Base-by-base conservation (phyloP, 768 basidiomycete species). In the Suillus spraguei region DNA sequence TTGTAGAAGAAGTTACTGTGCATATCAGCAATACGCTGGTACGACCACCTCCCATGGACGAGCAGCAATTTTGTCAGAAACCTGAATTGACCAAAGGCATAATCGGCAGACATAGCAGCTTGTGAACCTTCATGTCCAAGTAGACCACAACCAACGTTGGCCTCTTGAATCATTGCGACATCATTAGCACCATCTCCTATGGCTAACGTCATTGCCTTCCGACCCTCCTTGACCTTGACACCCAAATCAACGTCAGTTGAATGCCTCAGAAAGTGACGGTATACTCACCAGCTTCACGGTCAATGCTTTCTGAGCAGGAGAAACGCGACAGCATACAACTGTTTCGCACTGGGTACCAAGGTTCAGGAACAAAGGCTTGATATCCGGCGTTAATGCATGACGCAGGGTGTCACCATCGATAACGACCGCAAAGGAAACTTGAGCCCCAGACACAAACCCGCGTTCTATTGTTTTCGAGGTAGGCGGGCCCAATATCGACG, bases 1-100 rank as follows among this genome's bases (percentile, higher is more conserved):
- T 99, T 99, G 84, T 98, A 98, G 79, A 99, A 99, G 81, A 98
- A 99, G 77, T 95, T 97, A 70, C 89, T 89, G 68, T 96, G 93
- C 95, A 98, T 97, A 71, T 97, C 95, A 17, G 96, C 95, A 49
- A 98, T 82, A 49, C 97, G 92, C 69, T 94, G 91, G 77, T 99
- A 99, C 35, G 93, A 96, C 97, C 97, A 97, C 32, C 94, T 88
- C 6, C 97, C 97, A 72, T 99, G 97, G 10, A 97, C 94, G 63
- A 98, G 83, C 0, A 98, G 81, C 52, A 98, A 78, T 74, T 94
- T 94, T 3, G 94, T 95, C 64, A 99, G 74, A 81, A 90, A 98
- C 61, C 96, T 82, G 81, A 99, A 99, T 73, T 98, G 97, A 2
- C 94, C 97, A 78, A 99, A 96, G 1, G 97, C 97, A 69, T 97